Evolutionary conservation across 192 early-diverging fungal species (phyloP), one percentile per base, ranked within the genome.

Genomic region (Blastocladiella britannica): DNA sequence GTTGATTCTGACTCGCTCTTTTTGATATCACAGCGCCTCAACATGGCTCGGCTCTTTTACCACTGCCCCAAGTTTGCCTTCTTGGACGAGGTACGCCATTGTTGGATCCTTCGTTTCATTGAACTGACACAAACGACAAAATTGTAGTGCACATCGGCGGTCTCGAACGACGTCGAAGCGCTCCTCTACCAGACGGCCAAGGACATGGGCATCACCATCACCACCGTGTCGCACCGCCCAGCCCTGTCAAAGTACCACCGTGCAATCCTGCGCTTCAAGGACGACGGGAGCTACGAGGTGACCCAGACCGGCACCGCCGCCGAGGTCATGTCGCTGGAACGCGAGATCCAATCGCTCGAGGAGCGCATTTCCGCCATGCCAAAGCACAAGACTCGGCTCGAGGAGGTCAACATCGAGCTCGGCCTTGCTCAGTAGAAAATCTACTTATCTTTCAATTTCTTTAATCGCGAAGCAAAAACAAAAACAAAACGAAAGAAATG

Each of bases 221-320:
- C 96, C n/a, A 89, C 90, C 12, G 84, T 98, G 25, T 85, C 83
- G 4, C 94, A 98, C 59, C 77, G 87, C 43, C 62, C 70, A 7
- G 60, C 61, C 15, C 57, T 84, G 47, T 59, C 64, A 24, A 66
- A 61, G 20, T 78, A 73, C 58, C 83, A 85, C 62, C 57, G 56
- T 0, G 55, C 53, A 4, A 55, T 55, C 3, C 62, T 83, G 30
- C 37, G 57, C 8, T 55, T 83, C 18, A 60, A 70, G 58, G 64
- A 61, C 9, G 43, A 67, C 12, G 70, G 70, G 31, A 51, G 60
- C 51, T 65, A 70, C 15, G 37, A 47, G 37, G 37, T 47, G 37
- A 47, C 37, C 2, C 37, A 47, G 37, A 47, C n/a, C n/a, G 37
- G 37, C 37, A 47, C 37, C 15, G 37, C 37, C 15, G 37, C 12